Evolutionary conservation across 75 land plant species (phyloP), one percentile per base, ranked within the genome.

Genomic region (Cryptomeria japonica): DNA sequence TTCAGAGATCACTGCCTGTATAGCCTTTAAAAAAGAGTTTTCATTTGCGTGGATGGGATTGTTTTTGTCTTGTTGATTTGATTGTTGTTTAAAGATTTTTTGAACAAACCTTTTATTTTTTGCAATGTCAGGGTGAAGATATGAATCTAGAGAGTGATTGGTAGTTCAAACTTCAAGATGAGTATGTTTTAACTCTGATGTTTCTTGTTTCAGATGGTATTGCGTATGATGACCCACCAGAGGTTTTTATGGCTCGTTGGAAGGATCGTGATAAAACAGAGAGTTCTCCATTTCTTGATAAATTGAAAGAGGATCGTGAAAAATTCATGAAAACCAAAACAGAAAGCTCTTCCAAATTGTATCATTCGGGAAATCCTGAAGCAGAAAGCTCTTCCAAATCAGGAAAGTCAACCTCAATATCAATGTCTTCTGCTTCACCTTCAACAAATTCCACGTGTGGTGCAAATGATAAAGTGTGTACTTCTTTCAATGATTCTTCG

Each of bases 151-250:
- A 73, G 77, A 73, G 2, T 6, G 77, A 32, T 73, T 64, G 25
- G 25, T 25, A 22, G 70, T 73, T 73, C 4, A 44, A 22, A 32
- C 46, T n/a, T 32, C 11, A 8, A 47, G 11, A 2, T n/a, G 44
- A 46, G 46, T 44, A 80, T 3, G 3, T 42, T 73, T 46, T 82
- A 82, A 38, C 51, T 22, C 83, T 12, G 31, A n/a, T 82, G 36
- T 78, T 46, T 87, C 44, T 76, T 87, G 51, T 86, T 53, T 41
- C 87, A 95, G 95, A 95, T 90, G 95, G 95, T 73, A 92, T 96
- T 44, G 93, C 95, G 88, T 44, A 92, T 83, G 88, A 91, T 91
- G 97, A 96, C 89, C 95, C 95, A 76, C 94, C 93, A 41, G 95
- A 95, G 82, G 90, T 89, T 72, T 86, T 93, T 14, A 83, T 94